Evolutionary conservation across 371 early-diverging fungal species (phyloP).

Genomic region (Mortierella sp.): DNA sequence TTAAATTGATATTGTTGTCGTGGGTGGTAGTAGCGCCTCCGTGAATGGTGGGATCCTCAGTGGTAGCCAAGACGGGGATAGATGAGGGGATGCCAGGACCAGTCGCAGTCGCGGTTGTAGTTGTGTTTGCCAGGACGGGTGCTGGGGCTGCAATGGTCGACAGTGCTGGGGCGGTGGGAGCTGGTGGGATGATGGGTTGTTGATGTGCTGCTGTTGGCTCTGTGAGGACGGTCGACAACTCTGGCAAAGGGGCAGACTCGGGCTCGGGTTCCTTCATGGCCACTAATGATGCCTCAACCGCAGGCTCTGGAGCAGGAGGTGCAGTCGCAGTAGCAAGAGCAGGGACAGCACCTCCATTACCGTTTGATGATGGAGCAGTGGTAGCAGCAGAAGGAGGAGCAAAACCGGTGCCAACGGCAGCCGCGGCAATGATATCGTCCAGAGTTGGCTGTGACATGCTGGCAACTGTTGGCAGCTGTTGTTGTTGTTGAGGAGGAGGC

Average conservation of each 20-base stretch:
- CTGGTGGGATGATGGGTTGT: background rate
- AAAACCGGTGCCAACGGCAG: background rate
- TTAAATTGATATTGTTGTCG: background rate
- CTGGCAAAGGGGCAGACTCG: conserved; percentile 20
- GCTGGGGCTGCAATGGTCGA: conserved; percentile 27
- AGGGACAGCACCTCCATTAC: background rate
- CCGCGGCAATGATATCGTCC: conserved; percentile 8
- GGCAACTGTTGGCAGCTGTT: background rate
- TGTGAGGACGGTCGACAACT: conserved; percentile 23
- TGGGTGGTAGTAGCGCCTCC: background rate
- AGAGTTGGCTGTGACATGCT: background rate
- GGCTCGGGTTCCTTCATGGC: conserved; percentile 32
- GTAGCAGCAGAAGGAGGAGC: background rate
- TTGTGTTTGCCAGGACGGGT: background rate
- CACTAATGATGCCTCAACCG: conserved; percentile 11
- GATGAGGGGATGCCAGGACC: background rate
- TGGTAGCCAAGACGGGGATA: background rate
- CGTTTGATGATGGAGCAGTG: conserved; percentile 1
- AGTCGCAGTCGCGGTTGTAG: background rate
- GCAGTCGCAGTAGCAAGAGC: background rate
- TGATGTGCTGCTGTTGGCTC: conserved; percentile 8
- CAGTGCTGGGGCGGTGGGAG: conserved; percentile 13
- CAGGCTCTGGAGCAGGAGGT: background rate
- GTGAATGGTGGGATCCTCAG: background rate
- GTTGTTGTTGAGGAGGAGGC: background rate